Percentiles rank a stretch among this genome's conserved stretches.
Evolutionary conservation across 331 rosid species (phyloP).

Genomic region (Cydonia oblonga): DNA sequence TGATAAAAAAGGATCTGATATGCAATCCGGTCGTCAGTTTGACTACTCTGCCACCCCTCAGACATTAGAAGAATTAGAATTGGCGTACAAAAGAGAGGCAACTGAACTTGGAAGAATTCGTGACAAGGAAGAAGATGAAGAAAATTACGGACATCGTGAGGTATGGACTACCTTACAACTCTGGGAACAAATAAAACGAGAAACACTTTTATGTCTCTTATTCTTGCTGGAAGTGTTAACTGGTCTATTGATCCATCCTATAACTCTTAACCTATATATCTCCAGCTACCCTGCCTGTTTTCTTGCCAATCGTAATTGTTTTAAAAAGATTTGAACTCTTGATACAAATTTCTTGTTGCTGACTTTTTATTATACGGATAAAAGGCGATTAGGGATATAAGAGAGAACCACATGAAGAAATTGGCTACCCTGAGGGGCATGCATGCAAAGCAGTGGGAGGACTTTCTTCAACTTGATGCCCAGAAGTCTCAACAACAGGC

Average conservation of each 20-base stretch:
- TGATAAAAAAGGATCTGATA: constrained; percentile 61
- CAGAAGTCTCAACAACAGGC: constrained; percentile 74
- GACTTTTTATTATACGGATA: constrained; percentile 14
- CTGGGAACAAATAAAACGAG: not conserved
- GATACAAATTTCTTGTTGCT: constrained; percentile 19
- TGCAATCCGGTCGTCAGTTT: constrained; percentile 55
- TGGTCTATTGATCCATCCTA: constrained; percentile 2
- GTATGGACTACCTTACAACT: constrained; percentile 30
- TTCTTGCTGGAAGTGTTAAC: constrained; percentile 9
- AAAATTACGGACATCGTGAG: constrained; percentile 85
- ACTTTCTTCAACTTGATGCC: constrained; percentile 69
- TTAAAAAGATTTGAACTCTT: not conserved
- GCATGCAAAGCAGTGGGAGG: constrained; percentile 81
- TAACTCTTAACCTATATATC: not conserved
- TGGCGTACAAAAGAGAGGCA: constrained; percentile 73
- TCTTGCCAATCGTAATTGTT: constrained; percentile 3
- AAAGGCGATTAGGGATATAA: constrained; percentile 72
- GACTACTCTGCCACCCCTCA: constrained; percentile 45
- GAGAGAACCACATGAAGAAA: constrained; percentile 77
- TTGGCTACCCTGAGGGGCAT: constrained; percentile 51
- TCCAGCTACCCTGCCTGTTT: not conserved
- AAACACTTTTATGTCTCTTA: not conserved
- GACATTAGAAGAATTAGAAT: constrained; percentile 75
- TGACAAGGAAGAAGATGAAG: constrained; percentile 95
- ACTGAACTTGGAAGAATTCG: constrained; percentile 61